A percentile compares a stretch with the other conserved stretches of the same genome.
Evolutionary conservation across 2,329 filamentous ascomycete species (phyloP).

Genomic region (Kalmusia sp.): DNA sequence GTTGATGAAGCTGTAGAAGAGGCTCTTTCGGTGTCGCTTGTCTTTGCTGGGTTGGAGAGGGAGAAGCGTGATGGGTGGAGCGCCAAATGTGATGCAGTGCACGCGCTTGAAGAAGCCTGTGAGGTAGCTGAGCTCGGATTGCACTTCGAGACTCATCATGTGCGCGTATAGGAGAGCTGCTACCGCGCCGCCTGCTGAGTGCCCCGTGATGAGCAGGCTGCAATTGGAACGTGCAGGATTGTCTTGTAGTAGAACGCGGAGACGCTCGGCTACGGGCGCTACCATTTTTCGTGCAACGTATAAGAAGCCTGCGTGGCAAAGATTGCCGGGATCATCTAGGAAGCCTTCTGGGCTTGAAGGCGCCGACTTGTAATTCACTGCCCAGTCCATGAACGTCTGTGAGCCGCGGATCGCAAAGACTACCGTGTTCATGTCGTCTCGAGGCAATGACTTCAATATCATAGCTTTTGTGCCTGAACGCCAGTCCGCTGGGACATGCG

Average conservation of each 20-base stretch:
- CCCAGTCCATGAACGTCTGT: conserved; percentile 84
- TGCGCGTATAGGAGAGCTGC: conserved; percentile 81
- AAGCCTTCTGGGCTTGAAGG: conserved; percentile 73
- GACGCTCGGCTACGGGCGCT: conserved; percentile 71
- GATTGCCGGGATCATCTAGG: conserved; percentile 77
- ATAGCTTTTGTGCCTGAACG: conserved; percentile 81
- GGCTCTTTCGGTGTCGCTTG: conserved; percentile 62
- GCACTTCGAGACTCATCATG: conserved; percentile 70
- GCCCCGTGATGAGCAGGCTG: conserved; percentile 82
- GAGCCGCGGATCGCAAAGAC: conserved; percentile 86
- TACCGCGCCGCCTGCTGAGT: conserved; percentile 85
- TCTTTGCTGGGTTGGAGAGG: conserved; percentile 67
- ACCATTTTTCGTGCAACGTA: conserved; percentile 79
- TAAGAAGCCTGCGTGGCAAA: conserved; percentile 83
- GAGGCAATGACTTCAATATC: conserved; percentile 80
- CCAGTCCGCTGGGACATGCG: conserved; percentile 76
- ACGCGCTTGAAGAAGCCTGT: conserved; percentile 76
- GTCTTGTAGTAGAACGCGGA: conserved; percentile 74
- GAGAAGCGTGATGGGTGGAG: conserved; percentile 76
- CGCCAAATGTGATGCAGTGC: conserved; percentile 87
- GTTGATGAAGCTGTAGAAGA: conserved; percentile 83
- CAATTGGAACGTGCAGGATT: conserved; percentile 70
- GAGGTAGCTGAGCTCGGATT: conserved; percentile 73
- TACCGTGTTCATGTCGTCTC: conserved; percentile 79
- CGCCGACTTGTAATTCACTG: conserved; percentile 77